A percentile compares a stretch with the other conserved stretches of the same genome.
These are phyloP conservation scores for Candida rishiriensis DNA, from an alignment of 805 yeast species.

Conservation along the genomic window DNA sequence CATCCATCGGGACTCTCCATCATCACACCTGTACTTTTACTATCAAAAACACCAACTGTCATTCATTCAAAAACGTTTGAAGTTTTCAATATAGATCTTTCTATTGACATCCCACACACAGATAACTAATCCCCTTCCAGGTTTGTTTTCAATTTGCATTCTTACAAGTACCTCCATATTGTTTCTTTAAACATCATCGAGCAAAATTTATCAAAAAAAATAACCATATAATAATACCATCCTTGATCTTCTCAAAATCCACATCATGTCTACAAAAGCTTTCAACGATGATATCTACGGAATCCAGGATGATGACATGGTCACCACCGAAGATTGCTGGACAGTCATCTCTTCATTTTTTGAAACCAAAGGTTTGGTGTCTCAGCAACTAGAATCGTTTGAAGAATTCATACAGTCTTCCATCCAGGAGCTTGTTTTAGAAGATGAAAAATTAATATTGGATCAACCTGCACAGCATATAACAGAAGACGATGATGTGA, in stretches of 20 bases:
- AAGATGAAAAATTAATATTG: slow-evolving; percentile 86
- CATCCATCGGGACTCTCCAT: too few species aligned
- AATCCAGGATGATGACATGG: slow-evolving; percentile 54
- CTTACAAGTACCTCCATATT: too few species aligned
- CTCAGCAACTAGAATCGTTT: slow-evolving; percentile 97
- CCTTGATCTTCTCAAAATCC: neutral
- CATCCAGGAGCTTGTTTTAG: slow-evolving; percentile 94
- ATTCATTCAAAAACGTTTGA: too few species aligned
- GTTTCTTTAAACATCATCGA: neutral
- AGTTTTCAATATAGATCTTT: too few species aligned
- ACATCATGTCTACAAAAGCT: slow-evolving; percentile 12
- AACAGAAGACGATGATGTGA: slow-evolving; percentile 82
- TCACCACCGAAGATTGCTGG: slow-evolving; percentile 99
- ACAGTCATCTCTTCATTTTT: slow-evolving; percentile 94
- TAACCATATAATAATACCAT: too few species aligned
- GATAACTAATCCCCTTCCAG: too few species aligned
- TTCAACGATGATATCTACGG: slow-evolving; percentile 22
- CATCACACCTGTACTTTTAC: too few species aligned
- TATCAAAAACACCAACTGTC: too few species aligned
- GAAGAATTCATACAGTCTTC: slow-evolving; percentile 97
- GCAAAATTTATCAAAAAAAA: neutral
- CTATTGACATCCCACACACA: too few species aligned
- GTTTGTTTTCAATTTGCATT: too few species aligned
- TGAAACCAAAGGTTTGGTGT: slow-evolving; percentile 93
- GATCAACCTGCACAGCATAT: slow-evolving; percentile 99